phyloP scores from a whole-genome alignment of 2,329 filamentous ascomycete species.

The Colletotrichum viniferum region DNA sequence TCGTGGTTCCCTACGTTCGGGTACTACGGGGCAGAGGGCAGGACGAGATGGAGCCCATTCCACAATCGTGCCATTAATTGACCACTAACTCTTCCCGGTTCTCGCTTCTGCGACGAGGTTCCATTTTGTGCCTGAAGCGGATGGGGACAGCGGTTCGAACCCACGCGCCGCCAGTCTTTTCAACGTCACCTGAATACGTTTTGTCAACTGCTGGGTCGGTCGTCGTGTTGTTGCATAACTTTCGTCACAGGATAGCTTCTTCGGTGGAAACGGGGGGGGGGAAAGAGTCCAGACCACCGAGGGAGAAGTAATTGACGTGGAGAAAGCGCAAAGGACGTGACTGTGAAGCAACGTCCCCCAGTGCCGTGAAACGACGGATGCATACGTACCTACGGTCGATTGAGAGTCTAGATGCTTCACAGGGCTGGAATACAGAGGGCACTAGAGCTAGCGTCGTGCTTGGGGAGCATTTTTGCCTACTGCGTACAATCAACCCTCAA shows the following conservation, averaged over 20 bases:
- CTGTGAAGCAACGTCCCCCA: not conserved
- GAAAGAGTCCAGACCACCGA: not conserved
- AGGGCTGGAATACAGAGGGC: not conserved
- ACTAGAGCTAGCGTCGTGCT: not conserved
- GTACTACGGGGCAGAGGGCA: not conserved
- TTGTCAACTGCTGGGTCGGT: not conserved
- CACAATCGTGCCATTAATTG: slow-evolving; percentile 4
- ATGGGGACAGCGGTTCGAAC: not conserved
- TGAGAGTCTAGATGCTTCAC: slow-evolving; percentile 19
- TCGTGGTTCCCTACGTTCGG: not conserved
- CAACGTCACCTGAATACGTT: not conserved
- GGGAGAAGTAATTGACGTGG: not conserved
- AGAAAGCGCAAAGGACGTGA: not conserved
- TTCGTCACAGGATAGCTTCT: not conserved
- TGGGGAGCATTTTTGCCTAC: not conserved
- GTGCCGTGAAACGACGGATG: slow-evolving; percentile 7
- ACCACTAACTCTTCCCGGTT: not conserved
- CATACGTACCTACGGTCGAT: slow-evolving; percentile 2
- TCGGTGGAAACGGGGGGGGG: not conserved
- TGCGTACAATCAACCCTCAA: not conserved
- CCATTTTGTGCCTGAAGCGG: not conserved
- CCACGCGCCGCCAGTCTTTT: not conserved
- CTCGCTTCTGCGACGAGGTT: not conserved
- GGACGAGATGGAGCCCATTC: not conserved
- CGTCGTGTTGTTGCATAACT: not conserved